phyloP scores from a whole-genome alignment of 2,329 filamentous ascomycete species.

The Exserohilum rostratum region DNA sequence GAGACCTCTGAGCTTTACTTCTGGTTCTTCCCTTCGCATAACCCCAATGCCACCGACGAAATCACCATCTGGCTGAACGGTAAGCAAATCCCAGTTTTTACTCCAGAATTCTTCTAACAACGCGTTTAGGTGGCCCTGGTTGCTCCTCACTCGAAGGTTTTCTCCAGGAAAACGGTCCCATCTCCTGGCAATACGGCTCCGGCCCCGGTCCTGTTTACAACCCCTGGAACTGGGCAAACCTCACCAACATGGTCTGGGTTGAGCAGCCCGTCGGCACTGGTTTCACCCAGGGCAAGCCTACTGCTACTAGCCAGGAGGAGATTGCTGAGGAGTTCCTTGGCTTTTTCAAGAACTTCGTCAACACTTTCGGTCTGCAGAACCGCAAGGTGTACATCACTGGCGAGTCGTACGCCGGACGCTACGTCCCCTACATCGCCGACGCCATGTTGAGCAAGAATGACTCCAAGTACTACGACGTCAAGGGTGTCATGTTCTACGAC shows the following conservation, averaged over 20 bases:
- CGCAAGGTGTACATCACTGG: conserved; percentile 76
- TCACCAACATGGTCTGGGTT: conserved; percentile 79
- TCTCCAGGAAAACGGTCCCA: conserved; percentile 56
- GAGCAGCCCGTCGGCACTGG: conserved; percentile 73
- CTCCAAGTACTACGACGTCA: conserved; percentile 69
- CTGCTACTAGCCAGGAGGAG: conserved; percentile 69
- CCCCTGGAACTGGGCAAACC: conserved; percentile 52
- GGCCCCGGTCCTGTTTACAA: conserved; percentile 50
- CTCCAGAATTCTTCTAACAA: not conserved
- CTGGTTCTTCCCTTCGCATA: conserved; percentile 62
- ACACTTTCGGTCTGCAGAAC: conserved; percentile 69
- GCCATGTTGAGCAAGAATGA: conserved; percentile 74
- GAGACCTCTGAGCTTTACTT: conserved; percentile 58
- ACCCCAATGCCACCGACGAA: conserved; percentile 55
- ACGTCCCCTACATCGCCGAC: conserved; percentile 72
- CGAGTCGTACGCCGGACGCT: conserved; percentile 71
- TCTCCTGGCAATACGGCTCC: conserved; percentile 54
- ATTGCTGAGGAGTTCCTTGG: conserved; percentile 74
- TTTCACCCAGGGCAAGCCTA: conserved; percentile 69
- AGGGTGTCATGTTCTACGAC: conserved; percentile 75
- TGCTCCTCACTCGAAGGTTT: conserved; percentile 57
- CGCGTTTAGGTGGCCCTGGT: conserved; percentile 46
- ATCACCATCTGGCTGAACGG: conserved; percentile 57
- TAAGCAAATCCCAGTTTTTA: not conserved
- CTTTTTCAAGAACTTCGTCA: conserved; percentile 79